Percentiles rank a stretch among this genome's conserved stretches.
Conservation (phyloP, 1,139 yeast genomes). For the Kodamaea fungicola region DNA sequence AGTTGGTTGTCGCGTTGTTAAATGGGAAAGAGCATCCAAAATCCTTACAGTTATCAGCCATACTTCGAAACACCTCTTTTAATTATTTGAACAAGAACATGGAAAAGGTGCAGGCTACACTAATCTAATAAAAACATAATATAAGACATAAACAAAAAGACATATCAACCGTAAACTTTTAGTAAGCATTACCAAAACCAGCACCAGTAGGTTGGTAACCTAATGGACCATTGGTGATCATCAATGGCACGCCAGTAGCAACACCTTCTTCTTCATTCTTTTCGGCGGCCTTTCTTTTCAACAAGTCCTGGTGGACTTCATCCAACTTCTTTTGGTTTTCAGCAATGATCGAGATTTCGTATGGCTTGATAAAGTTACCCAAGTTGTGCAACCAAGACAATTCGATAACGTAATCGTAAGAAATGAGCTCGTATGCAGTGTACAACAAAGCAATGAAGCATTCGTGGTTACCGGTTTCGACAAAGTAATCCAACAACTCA, state of each 20-base stretch:
- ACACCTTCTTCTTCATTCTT: slow-evolving; percentile 44
- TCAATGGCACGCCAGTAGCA: slow-evolving; percentile 49
- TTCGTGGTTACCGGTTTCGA: slow-evolving; percentile 95
- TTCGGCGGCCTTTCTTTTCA: slow-evolving; percentile 63
- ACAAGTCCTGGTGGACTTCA: slow-evolving; percentile 67
- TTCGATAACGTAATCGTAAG: slow-evolving; percentile 82
- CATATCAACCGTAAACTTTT: slow-evolving; percentile 7
- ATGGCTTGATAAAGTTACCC: slow-evolving; percentile 81
- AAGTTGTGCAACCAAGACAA: slow-evolving; percentile 87
- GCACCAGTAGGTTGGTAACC: slow-evolving; percentile 67
- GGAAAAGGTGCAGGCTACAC: neutral
- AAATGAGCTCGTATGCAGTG: slow-evolving; percentile 77
- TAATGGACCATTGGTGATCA: slow-evolving; percentile 61
- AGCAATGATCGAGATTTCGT: slow-evolving; percentile 74
- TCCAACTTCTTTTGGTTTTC: slow-evolving; percentile 71
- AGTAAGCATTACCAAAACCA: slow-evolving; percentile 60
- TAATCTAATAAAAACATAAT: slow-evolving; percentile 5
- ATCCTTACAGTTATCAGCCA: slow-evolving; percentile 1
- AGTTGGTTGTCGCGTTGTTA: slow-evolving; percentile 2
- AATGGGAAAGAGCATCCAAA: neutral
- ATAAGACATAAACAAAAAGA: slow-evolving; percentile 5
- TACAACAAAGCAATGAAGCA: slow-evolving; percentile 89
- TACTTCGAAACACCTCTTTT: slow-evolving; percentile 6
- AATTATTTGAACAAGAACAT: slow-evolving; percentile 2
- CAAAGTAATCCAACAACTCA: slow-evolving; percentile 86